These are phyloP conservation scores for Mycena sanguinolenta DNA, from an alignment of 768 basidiomycete genomes.

Conservation along the genomic window DNA sequence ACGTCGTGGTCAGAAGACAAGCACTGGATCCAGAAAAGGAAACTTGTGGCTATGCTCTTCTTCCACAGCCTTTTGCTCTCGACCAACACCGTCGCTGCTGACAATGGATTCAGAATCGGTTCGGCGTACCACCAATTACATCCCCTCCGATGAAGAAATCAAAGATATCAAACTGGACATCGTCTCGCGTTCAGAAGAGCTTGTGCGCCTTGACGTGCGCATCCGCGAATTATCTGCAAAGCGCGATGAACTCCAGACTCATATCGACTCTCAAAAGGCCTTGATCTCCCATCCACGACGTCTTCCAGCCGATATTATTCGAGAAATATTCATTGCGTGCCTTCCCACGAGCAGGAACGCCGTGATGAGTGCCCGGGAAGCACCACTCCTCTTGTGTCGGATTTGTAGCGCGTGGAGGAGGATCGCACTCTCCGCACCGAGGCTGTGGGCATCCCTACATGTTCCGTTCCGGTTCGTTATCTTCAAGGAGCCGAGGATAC, in stretches of 20 bases:
- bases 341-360: slow-evolving; percentile 1
- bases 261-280: background rate
- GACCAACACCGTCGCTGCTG: too few species aligned
- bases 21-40: too few species aligned
- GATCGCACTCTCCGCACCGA: too few species aligned
- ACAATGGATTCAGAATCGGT: too few species aligned
- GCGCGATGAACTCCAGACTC: background rate
- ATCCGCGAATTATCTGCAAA: background rate
- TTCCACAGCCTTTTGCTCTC: too few species aligned
- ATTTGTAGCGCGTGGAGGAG: too few species aligned
- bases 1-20: too few species aligned
- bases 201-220: background rate
- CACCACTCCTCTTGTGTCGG: too few species aligned
- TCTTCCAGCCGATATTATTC: background rate
- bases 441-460: too few species aligned
- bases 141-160: slow-evolving; percentile 6
- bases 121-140: background rate
- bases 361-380: background rate
- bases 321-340: slow-evolving; percentile 15
- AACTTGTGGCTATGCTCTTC: too few species aligned
- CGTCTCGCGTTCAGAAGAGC: background rate
- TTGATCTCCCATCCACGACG: slow-evolving; percentile 1
- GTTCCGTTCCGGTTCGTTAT: too few species aligned
- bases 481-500: too few species aligned
- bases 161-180: background rate